Evolutionary conservation across 2,329 filamentous ascomycete species (phyloP).

Genomic region (Neobulgaria alba): DNA sequence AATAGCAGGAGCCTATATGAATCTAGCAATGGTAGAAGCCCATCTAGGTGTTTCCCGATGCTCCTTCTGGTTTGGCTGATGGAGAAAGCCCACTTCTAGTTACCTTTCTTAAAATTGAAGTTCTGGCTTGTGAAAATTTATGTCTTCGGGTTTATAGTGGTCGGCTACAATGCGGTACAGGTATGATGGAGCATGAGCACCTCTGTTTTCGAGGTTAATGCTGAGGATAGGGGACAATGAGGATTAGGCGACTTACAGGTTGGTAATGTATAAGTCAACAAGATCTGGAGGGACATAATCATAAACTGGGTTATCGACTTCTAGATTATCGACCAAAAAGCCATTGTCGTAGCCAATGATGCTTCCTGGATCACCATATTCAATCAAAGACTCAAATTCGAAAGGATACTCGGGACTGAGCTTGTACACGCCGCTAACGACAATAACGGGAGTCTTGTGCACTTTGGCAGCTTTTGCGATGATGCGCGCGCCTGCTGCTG

Average conservation of each 20-base stretch:
- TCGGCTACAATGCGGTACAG: slow-evolving; percentile 66
- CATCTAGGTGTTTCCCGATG: no score
- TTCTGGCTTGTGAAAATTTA: slow-evolving; percentile 6
- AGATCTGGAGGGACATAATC: slow-evolving; percentile 74
- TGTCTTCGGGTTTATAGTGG: slow-evolving; percentile 43
- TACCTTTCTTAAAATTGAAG: slow-evolving; percentile 2
- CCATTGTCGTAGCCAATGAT: slow-evolving; percentile 74
- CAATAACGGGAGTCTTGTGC: slow-evolving; percentile 76
- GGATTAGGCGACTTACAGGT: slow-evolving; percentile 65
- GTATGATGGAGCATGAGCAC: slow-evolving; percentile 61
- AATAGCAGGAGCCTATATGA: no score
- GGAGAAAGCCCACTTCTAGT: no score
- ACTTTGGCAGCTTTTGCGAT: slow-evolving; percentile 80
- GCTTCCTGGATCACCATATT: slow-evolving; percentile 74
- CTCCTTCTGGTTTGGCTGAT: no score
- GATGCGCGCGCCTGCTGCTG: slow-evolving; percentile 72
- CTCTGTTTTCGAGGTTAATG: slow-evolving; percentile 34
- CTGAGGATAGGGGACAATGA: neutral
- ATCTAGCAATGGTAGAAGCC: no score
- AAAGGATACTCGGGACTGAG: slow-evolving; percentile 85
- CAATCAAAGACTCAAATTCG: slow-evolving; percentile 71
- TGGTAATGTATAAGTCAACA: slow-evolving; percentile 78
- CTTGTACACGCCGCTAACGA: slow-evolving; percentile 87
- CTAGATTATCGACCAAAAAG: slow-evolving; percentile 65
- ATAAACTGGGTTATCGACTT: slow-evolving; percentile 69